Percentiles rank a stretch among this genome's conserved stretches.
phyloP scores from a whole-genome alignment of 2,329 filamentous ascomycete genomes.

The Xenosphaeropsis pyriputrescens region DNA sequence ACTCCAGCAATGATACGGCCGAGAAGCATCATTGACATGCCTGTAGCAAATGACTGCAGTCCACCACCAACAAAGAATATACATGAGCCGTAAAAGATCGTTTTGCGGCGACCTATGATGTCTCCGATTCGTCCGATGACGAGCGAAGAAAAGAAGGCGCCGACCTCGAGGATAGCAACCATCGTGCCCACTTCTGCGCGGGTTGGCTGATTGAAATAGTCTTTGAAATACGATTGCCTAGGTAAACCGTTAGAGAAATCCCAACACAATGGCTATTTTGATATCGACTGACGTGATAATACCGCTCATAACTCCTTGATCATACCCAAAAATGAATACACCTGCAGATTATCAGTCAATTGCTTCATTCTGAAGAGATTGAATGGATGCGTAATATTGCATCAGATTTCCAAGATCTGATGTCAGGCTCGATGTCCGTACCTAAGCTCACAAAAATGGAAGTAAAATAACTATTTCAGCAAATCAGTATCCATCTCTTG shows the following conservation, averaged over 20 bases:
- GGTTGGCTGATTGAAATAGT: slow-evolving; percentile 84
- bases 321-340: slow-evolving; percentile 81
- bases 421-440: no score
- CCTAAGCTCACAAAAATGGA: slow-evolving; percentile 56
- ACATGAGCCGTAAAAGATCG: slow-evolving; percentile 85
- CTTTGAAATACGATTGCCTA: slow-evolving; percentile 75
- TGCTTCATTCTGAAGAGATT: no score
- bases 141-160: slow-evolving; percentile 81
- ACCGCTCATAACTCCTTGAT: slow-evolving; percentile 78
- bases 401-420: no score
- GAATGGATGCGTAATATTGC: no score
- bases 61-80: slow-evolving; percentile 78
- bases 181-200: slow-evolving; percentile 86
- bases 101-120: slow-evolving; percentile 74
- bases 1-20: slow-evolving; percentile 75
- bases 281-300: slow-evolving; percentile 43
- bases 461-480: slow-evolving; percentile 63
- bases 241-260: slow-evolving; percentile 6
- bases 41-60: slow-evolving; percentile 66
- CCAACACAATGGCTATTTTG: background rate
- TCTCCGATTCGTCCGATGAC: slow-evolving; percentile 81
- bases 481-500: slow-evolving; percentile 3
- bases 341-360: slow-evolving; percentile 40
- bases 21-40: slow-evolving; percentile 80
- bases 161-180: slow-evolving; percentile 92